A percentile compares a stretch with the other conserved stretches of the same genome.
Conservation (phyloP, 345 rosid species). For the Melaleuca quinquenervia region DNA sequence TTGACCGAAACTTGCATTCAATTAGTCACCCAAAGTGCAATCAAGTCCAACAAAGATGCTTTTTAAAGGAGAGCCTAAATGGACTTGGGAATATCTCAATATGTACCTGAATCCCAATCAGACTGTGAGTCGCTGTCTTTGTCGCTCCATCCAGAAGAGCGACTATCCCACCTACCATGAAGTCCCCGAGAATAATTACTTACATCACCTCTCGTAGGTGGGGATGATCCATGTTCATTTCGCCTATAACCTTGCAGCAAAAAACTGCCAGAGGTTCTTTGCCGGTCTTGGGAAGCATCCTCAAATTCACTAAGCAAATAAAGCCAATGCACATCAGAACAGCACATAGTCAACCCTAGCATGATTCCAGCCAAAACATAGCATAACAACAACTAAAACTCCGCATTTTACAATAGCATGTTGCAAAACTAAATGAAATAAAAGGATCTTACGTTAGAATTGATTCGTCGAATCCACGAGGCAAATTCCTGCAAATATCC, state of each 20-base stretch:
- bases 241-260: conserved; percentile 48
- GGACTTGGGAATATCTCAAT: background rate
- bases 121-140: conserved; percentile 66
- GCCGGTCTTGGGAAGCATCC: conserved; percentile 53
- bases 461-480: conserved; percentile 45
- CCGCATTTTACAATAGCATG: background rate
- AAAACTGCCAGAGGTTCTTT: conserved; percentile 41
- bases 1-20: background rate
- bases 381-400: background rate
- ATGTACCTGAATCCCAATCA: conserved; percentile 67
- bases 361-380: background rate
- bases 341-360: background rate
- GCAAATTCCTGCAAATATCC: conserved; percentile 69
- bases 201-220: conserved; percentile 70
- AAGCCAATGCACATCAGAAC: conserved; percentile 1
- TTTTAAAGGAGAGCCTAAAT: background rate
- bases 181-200: conserved; percentile 38
- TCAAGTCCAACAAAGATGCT: background rate
- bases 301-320: conserved; percentile 39
- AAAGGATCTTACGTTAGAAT: conserved; percentile 39
- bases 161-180: conserved; percentile 84
- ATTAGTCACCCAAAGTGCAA: background rate
- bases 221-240: conserved; percentile 82
- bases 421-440: background rate
- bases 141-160: conserved; percentile 70